These are phyloP conservation scores for Dispira parvispora DNA, from an alignment of 192 early-diverging fungal genomes.

Conservation along the genomic window DNA sequence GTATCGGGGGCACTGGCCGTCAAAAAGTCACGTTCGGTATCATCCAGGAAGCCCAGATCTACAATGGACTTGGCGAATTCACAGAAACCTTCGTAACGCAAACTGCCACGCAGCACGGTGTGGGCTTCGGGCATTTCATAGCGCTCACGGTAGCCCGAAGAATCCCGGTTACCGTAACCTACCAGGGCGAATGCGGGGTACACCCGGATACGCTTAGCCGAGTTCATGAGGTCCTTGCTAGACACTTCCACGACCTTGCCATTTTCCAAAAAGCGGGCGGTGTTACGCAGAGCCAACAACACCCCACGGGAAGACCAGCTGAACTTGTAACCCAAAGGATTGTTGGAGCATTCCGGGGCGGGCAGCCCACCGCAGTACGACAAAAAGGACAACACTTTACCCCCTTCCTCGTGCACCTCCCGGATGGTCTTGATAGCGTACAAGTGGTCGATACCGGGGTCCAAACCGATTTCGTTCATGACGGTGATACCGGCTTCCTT, in stretches of 20 bases:
- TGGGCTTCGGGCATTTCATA: constrained; percentile 90
- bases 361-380: constrained; percentile 98
- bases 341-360: constrained; percentile 90
- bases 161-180: constrained; percentile 96
- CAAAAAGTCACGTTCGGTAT: constrained; percentile 44
- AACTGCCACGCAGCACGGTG: constrained; percentile 84
- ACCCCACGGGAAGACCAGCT: constrained; percentile 96
- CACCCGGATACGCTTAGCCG: constrained; percentile 77
- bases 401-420: constrained; percentile 62
- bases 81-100: constrained; percentile 95
- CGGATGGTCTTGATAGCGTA: constrained; percentile 81
- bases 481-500: constrained; percentile 74
- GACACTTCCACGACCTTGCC: constrained; percentile 77
- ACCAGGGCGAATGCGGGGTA: constrained; percentile 94
- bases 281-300: constrained; percentile 88
- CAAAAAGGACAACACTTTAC: constrained; percentile 77
- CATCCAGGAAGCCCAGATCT: constrained; percentile 80
- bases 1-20: constrained; percentile 32
- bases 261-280: constrained; percentile 75
- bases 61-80: constrained; percentile 91
- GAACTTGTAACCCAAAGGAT: constrained; percentile 99
- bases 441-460: constrained; percentile 97
- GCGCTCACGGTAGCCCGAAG: constrained; percentile 78
- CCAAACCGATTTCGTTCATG: constrained; percentile 97
- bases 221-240: constrained; percentile 77